Base-by-base conservation (phyloP, 306 rosid genomes). In the Glycine tomentella region DNA sequence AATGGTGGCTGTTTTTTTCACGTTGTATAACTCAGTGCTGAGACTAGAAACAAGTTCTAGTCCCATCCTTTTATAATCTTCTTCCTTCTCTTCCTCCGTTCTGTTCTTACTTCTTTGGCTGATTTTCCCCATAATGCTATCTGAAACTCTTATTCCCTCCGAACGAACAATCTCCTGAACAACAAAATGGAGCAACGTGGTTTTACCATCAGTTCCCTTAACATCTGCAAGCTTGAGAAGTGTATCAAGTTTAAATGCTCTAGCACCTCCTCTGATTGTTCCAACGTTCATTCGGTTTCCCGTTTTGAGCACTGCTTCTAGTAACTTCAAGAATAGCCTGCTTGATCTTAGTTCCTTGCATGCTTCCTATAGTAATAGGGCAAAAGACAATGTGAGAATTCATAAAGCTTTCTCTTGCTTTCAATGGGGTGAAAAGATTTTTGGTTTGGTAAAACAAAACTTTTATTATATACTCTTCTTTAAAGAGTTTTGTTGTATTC, bases 271-370 rank as follows among this genome's bases (percentile, higher is more conserved):
- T 49, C 99, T 83, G 59, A 94, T 93, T 2, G 99, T 96, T 61
- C 99, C 99, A 0, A 96, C 97, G 51, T 96, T 96, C 99, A 96
- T 93, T 8, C 99, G 85, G 78, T 96, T 96, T 3, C 99, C 99
- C 7, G 99, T 96, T 87, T 96, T 96, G 0, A 96, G 88, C 15
- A 96, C 99, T 5, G 99, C 89, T 86, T 96, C 99, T 0, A 96
- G 93, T 52, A 96, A 46, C 65, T 96, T 96, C 82, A 90, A 76
- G 92, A 96, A 96, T 12, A 96, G 90, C 82, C 99, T 91, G 89
- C 98, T 96, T 76, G 99, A 96, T 64, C 91, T 83, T 68, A 93
- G 91, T 57, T 96, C 99, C 88, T 92, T 93, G 93, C 99, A 96
- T 2, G 99, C 99, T 16, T 96, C 98, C 99, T 96, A 25, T 10